Percentiles rank a stretch among this genome's conserved stretches.
phyloP scores from a whole-genome alignment of 2,329 filamentous ascomycete species.

The Epichloe elymi region DNA sequence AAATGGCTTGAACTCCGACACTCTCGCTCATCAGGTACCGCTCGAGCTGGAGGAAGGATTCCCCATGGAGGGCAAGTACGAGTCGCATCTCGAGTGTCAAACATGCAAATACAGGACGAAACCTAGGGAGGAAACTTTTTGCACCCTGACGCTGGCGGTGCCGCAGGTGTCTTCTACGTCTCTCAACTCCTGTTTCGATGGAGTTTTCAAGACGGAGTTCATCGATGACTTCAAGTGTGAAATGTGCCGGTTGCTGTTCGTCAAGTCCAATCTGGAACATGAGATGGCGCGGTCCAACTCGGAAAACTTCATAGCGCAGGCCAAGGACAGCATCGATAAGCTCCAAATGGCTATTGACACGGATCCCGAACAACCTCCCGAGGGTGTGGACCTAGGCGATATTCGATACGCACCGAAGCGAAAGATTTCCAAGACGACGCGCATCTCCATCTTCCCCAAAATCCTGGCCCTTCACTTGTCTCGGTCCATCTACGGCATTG shows the following conservation, averaged over 20 bases:
- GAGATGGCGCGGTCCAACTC: conserved; percentile 44
- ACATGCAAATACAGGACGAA: conserved; percentile 83
- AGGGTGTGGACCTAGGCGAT: conserved; percentile 63
- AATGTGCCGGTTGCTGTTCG: conserved; percentile 76
- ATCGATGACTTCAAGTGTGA: conserved; percentile 98
- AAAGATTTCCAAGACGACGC: conserved; percentile 75
- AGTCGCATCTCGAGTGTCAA: conserved; percentile 90
- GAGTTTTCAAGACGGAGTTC: conserved; percentile 85
- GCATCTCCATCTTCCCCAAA: conserved; percentile 78
- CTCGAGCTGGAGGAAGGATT: conserved; percentile 56
- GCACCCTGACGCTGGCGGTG: conserved; percentile 83
- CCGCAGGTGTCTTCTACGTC: conserved; percentile 72
- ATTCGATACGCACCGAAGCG: conserved; percentile 63
- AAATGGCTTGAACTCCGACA: background rate
- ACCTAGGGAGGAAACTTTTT: conserved; percentile 71
- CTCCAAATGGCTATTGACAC: conserved; percentile 59
- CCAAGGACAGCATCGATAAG: conserved; percentile 47
- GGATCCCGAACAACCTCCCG: conserved; percentile 67
- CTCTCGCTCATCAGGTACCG: conserved; percentile 10
- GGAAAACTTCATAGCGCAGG: conserved; percentile 33
- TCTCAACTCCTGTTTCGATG: conserved; percentile 80
- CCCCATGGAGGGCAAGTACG: conserved; percentile 79
- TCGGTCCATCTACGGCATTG: conserved; percentile 76
- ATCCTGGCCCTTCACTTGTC: conserved; percentile 86
- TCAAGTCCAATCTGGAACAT: conserved; percentile 47